A percentile compares a stretch with the other conserved stretches of the same genome.
Evolutionary conservation across 805 yeast species (phyloP).

Genomic region (Ogataea saltuana): DNA sequence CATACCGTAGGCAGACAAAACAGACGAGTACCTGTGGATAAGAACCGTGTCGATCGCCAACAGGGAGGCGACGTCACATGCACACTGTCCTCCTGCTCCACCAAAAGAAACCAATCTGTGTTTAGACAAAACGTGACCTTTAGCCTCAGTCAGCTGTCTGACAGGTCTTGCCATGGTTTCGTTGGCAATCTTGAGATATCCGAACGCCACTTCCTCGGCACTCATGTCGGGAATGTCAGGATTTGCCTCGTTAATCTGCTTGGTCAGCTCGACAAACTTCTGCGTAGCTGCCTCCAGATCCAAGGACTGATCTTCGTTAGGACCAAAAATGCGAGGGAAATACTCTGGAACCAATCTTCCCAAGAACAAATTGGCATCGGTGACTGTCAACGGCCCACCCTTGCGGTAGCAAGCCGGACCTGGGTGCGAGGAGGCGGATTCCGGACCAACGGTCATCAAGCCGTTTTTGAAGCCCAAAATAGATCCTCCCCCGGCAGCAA

Average conservation of each 20-base stretch:
- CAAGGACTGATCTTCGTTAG: conserved; percentile 68
- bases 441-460: conserved; percentile 80
- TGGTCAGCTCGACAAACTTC: conserved; percentile 56
- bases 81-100: conserved; percentile 94
- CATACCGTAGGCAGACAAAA: conserved; percentile 86
- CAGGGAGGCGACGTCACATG: conserved; percentile 70
- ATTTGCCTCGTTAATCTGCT: conserved; percentile 53
- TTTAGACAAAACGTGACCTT: conserved; percentile 64
- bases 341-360: conserved; percentile 73
- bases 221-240: conserved; percentile 44
- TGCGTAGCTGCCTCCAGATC: conserved; percentile 52
- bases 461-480: conserved; percentile 68
- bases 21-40: conserved; percentile 79
- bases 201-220: conserved; percentile 72
- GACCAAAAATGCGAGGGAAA: conserved; percentile 84
- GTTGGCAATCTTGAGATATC: conserved; percentile 80
- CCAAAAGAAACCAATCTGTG: conserved; percentile 85
- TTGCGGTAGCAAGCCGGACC: conserved; percentile 88
- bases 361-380: conserved; percentile 77
- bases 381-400: conserved; percentile 80
- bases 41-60: conserved; percentile 69
- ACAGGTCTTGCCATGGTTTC: conserved; percentile 92
- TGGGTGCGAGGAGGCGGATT: conserved; percentile 84
- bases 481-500: conserved; percentile 86
- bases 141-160: conserved; percentile 80